Percentiles rank a stretch among this genome's conserved stretches.
Evolutionary conservation across 2,329 filamentous ascomycete species (phyloP).

Genomic region (Cordyceps cicadae): DNA sequence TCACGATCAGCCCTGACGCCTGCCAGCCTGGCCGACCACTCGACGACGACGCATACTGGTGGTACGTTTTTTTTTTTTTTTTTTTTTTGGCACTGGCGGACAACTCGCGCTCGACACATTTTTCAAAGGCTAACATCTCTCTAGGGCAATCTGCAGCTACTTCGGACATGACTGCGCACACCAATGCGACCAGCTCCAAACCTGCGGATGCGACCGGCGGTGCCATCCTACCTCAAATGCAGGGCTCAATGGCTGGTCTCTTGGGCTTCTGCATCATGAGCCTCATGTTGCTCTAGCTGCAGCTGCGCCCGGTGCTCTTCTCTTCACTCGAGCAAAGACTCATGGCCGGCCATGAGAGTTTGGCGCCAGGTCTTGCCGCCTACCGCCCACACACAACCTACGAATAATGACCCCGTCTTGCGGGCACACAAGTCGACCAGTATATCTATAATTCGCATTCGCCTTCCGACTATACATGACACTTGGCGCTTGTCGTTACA

Average conservation of each 20-base stretch:
- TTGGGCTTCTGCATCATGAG: slow-evolving; percentile 30
- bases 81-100: neutral
- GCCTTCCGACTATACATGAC: neutral
- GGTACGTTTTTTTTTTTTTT: slow-evolving; percentile 2
- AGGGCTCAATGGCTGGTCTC: slow-evolving; percentile 27
- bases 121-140: neutral
- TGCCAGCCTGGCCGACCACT: neutral
- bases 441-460: slow-evolving; percentile 2
- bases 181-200: slow-evolving; percentile 22
- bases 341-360: slow-evolving; percentile 11
- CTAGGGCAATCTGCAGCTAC: slow-evolving; percentile 5
- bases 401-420: slow-evolving; percentile 7
- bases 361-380: neutral
- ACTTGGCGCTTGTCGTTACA: neutral
- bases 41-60: neutral
- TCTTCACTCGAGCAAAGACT: neutral
- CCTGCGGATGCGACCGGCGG: slow-evolving; percentile 24
- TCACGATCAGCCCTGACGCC: slow-evolving; percentile 4
- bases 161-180: slow-evolving; percentile 1
- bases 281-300: slow-evolving; percentile 25
- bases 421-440: neutral
- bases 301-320: neutral
- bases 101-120: neutral
- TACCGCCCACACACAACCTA: neutral
- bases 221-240: slow-evolving; percentile 25